Evolutionary conservation across 2,329 filamentous ascomycete genomes (phyloP), one percentile per base, ranked within the genome.

Genomic region (Eutypella sp.): DNA sequence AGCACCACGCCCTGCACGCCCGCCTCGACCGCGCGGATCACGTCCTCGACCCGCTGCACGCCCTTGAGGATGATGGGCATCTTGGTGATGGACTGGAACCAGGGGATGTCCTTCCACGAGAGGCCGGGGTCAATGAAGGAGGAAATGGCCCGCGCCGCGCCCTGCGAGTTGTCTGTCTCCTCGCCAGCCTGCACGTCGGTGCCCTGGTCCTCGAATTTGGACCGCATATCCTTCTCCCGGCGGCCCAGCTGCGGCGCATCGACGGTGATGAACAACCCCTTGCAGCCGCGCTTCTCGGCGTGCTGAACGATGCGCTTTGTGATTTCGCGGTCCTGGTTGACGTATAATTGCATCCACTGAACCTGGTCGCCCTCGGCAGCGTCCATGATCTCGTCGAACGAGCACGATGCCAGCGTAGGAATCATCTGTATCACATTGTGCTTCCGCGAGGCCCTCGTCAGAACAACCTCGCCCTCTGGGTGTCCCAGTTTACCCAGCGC

Each of bases 341-440:
- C 89, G 70, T 96, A 95, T 1, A 99, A 81, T 70, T 99, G 93
- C 55, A 99, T 75, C 93, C 93, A 99, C 69, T 97, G 93, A 4
- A 90, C 82, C 67, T 96, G 91, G 51, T 86, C 84, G 38, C 79
- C 87, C 52, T 80, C 74, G 24, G 77, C 80, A 16, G 91, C 93
- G 66, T 97, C 93, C 53, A 95, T 75, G 48, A 99, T 96, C 69
- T 99, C 92, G 70, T 99, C 93, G 59, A 99, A 96, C 1, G 90
- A 93, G 73, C 93, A 97, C 2, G 90, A 96, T 2, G 93, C 93
- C 6, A 99, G 77, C 3, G 93, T 99, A 2, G 93, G 93, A 50
- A 99, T 97, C 93, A 99, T 99, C 69, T 99, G 93, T 50, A 97
- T 81, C 42, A 97, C 85, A 62, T 91, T 82, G 75, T 97, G 92